These are phyloP conservation scores for Lentinula sp. DNA, from an alignment of 768 basidiomycete genomes.

Conservation along the genomic window DNA sequence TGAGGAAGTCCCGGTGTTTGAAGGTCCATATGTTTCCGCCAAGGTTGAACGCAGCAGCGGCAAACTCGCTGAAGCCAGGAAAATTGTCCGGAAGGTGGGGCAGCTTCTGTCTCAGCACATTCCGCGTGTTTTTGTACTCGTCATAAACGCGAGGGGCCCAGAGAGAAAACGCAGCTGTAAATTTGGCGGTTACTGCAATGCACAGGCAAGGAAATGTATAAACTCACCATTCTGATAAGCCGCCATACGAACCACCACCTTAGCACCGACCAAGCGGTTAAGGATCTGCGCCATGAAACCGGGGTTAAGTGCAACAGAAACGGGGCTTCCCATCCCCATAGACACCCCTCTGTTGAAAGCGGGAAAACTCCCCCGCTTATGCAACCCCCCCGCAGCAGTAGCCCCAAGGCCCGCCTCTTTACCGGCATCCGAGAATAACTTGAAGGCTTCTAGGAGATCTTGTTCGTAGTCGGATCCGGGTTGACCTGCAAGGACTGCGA, in stretches of 20 bases:
- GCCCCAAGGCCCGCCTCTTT: neutral
- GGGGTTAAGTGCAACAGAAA: neutral
- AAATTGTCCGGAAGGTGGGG: constrained; percentile 7
- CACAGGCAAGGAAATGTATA: too few relatives aligned
- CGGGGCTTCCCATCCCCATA: neutral
- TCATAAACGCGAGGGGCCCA: too few relatives aligned
- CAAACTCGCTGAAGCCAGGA: constrained; percentile 13
- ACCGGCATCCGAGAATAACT: neutral
- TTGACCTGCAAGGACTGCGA: constrained; percentile 8
- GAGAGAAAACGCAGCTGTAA: too few relatives aligned
- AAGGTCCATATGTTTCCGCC: constrained; percentile 8
- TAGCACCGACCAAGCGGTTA: neutral
- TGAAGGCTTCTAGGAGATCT: neutral
- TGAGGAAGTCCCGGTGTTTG: constrained; percentile 14
- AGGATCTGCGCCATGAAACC: neutral
- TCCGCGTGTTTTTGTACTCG: too few relatives aligned
- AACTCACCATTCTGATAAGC: neutral
- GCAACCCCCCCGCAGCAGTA: neutral
- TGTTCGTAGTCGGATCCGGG: neutral
- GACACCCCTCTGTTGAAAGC: neutral
- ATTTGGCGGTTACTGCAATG: too few relatives aligned
- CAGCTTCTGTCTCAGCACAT: neutral
- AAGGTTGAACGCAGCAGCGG: constrained; percentile 19
- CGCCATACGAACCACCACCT: neutral
- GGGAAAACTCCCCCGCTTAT: neutral